Base-by-base conservation (phyloP, 192 early-diverging fungal species). In the Glomus cerebriforme region DNA sequence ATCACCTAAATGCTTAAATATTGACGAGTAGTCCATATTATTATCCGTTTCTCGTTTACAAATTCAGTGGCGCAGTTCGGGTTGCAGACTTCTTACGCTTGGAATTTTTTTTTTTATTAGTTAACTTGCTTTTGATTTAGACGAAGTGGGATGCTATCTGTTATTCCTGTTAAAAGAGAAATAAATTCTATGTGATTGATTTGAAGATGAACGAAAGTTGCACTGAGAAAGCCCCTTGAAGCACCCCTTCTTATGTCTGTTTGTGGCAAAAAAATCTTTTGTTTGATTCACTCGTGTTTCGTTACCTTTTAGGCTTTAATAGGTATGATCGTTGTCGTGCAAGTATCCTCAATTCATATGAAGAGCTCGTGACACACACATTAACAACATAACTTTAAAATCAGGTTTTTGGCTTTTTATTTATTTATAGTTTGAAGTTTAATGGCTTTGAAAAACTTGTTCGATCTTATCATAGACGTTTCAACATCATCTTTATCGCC, bases 251-350 rank as follows among this genome's bases (percentile, higher is more conserved):
- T 65, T 31, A 65, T 32, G 63, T 65, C 49, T 54, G 49, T 54
- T 65, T 71, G 69, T 71, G 69, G 69, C 69, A 71, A 71, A 71
- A 71, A 24, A 26, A 31, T 31, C 17, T 65, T 71, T 71, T 71
- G 39, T 71, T 71, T 71, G 69, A 45, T 71, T 71, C 12, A 47
- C 69, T 47, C 69, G 69, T 71, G 69, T 13, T 71, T 17, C 69
- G 69, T 71, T 71, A 37, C 69, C 37, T 71, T 69, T n/a, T 71
- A 47, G 26, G n/a, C 69, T 35, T 37, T 10, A 71, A 45, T 26
- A 27, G 69, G 35, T 27, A 71, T 24, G 32, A 35, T 35, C 34
- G 24, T 27, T 26, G 43, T 71, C 43, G 10, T n/a, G 34, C 69
- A 71, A 27, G 64, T 66, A 26, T 27, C 24, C 12, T 15, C 64